Conservation (phyloP, 2,329 filamentous ascomycete genomes). For the Aspergillus pseudonomiae region DNA sequence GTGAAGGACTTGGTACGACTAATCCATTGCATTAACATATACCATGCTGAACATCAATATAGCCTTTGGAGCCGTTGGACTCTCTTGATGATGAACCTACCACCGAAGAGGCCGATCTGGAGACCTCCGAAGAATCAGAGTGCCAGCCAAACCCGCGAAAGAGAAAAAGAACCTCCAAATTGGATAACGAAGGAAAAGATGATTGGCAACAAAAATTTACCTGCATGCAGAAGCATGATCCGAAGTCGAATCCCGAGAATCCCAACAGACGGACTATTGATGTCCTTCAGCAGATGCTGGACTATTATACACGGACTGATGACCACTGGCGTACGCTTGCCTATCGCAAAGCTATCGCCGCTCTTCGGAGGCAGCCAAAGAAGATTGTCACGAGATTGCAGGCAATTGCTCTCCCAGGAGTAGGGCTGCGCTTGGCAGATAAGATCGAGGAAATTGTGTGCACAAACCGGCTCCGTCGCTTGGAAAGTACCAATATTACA, state of each 20-base stretch:
- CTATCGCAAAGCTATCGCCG: conserved; percentile 77
- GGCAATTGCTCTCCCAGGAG: conserved; percentile 66
- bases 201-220: conserved; percentile 52
- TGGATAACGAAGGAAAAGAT: conserved; percentile 14
- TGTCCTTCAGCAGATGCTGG: conserved; percentile 75
- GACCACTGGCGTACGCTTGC: conserved; percentile 76
- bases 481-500: conserved; percentile 72
- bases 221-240: conserved; percentile 62
- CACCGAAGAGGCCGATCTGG: conserved; percentile 16
- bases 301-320: conserved; percentile 73
- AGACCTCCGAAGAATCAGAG: conserved; percentile 20
- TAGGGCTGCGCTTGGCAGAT: conserved; percentile 72
- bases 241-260: conserved; percentile 52
- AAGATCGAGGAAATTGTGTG: conserved; percentile 89
- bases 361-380: conserved; percentile 65
- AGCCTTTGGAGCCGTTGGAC: conserved; percentile 39
- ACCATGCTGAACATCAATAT: background rate
- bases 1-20: conserved; percentile 58
- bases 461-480: conserved; percentile 70
- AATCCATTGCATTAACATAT: background rate
- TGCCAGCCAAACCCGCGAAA: conserved; percentile 17
- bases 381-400: conserved; percentile 71
- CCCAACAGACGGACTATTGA: conserved; percentile 78
- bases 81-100: conserved; percentile 27
- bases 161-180: conserved; percentile 13